A percentile compares a stretch with the other conserved stretches of the same genome.
phyloP scores from a whole-genome alignment of 352 stramenopile genomes.

The Phytophthora constricta region DNA sequence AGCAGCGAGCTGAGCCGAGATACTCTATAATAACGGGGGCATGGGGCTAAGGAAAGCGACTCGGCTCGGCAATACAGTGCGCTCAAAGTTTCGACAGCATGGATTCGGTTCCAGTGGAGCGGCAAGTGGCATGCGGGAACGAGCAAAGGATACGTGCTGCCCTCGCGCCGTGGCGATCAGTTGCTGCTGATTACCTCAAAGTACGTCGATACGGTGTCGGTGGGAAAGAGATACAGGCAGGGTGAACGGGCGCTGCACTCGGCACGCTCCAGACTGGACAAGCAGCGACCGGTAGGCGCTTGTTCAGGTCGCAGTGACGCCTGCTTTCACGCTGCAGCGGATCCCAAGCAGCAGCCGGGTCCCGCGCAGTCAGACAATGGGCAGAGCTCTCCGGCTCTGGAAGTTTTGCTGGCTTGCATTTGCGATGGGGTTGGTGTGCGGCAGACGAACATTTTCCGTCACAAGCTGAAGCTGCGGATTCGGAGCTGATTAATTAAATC shows the following conservation, averaged over 20 bases:
- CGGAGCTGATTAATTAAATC: too few species aligned
- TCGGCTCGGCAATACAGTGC: too few species aligned
- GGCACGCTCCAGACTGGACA: slow-evolving; percentile 19
- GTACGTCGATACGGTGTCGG: slow-evolving; percentile 15
- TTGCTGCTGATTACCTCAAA: background rate
- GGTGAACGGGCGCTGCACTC: slow-evolving; percentile 9
- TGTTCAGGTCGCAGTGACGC: background rate
- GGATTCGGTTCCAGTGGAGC: slow-evolving; percentile 26
- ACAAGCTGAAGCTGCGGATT: background rate
- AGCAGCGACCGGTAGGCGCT: slow-evolving; percentile 18
- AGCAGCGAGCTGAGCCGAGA: too few species aligned
- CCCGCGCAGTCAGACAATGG: background rate
- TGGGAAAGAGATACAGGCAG: slow-evolving; percentile 34
- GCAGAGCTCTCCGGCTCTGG: background rate
- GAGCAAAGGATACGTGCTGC: slow-evolving; percentile 25
- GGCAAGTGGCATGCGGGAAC: slow-evolving; percentile 22
- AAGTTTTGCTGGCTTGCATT: background rate
- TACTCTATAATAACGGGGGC: too few species aligned
- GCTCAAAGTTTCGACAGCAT: slow-evolving; percentile 12
- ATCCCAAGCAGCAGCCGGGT: background rate
- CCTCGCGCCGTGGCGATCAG: too few species aligned
- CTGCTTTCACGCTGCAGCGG: background rate
- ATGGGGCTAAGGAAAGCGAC: too few species aligned
- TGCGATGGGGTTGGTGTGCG: background rate
- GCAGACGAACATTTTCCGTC: background rate